phyloP scores from a whole-genome alignment of 805 yeast species.

The Saccharomyces kudriavzevii region DNA sequence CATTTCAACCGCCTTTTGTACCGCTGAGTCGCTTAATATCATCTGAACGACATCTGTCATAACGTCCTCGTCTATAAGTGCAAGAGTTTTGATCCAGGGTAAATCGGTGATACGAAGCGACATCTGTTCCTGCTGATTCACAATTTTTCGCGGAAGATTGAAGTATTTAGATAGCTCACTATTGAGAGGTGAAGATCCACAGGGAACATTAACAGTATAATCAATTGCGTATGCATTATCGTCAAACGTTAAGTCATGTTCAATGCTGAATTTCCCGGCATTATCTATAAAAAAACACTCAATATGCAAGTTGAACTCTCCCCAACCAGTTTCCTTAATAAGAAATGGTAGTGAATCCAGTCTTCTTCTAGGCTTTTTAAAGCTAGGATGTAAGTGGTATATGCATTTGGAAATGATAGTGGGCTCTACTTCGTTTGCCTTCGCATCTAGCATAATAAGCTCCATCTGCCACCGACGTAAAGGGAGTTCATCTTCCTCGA shows the following conservation, averaged over 20 bases:
- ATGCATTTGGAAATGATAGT: conserved; percentile 76
- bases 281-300: conserved; percentile 64
- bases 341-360: conserved; percentile 71
- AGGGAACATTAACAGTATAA: conserved; percentile 65
- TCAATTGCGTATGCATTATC: conserved; percentile 67
- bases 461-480: conserved; percentile 84
- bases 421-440: conserved; percentile 77
- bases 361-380: conserved; percentile 70
- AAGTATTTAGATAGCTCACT: conserved; percentile 66
- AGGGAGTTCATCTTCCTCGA: conserved; percentile 65
- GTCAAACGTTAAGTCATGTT: conserved; percentile 78
- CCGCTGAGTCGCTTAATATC: conserved; percentile 21
- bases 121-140: background rate
- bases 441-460: conserved; percentile 60
- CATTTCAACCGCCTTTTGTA: conserved; percentile 14
- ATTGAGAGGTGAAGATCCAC: conserved; percentile 57
- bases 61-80: conserved; percentile 19
- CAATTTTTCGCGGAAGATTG: conserved; percentile 48
- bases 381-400: conserved; percentile 87
- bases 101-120: conserved; percentile 6
- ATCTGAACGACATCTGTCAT: conserved; percentile 19
- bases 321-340: conserved; percentile 93
- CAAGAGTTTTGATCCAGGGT: conserved; percentile 21
- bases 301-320: conserved; percentile 84
- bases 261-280: conserved; percentile 70